These are phyloP conservation scores for Microbotryum violaceum DNA, from an alignment of 1,284 basidiomycete species.

Conservation along the genomic window DNA sequence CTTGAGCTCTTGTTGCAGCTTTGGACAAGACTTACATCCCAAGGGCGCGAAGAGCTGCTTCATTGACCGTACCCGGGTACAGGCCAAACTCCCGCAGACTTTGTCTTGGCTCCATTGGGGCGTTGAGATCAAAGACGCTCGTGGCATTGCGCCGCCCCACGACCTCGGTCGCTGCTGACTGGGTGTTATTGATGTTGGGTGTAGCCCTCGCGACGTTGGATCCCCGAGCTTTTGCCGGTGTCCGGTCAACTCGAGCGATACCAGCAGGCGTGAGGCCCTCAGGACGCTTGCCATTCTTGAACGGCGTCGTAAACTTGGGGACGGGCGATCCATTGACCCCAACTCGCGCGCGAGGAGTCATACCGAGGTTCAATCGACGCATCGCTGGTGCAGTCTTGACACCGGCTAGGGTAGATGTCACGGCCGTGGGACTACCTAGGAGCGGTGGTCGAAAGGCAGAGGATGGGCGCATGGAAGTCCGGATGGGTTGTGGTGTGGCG, in stretches of 20 bases:
- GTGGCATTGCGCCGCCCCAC: too few relatives aligned
- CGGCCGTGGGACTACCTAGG: too few relatives aligned
- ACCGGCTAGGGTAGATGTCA: conserved; percentile 2
- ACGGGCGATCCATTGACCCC: neutral
- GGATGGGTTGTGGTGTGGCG: too few relatives aligned
- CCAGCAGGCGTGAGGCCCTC: conserved; percentile 18
- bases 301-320: conserved; percentile 34
- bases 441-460: too few relatives aligned
- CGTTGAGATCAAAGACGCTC: too few relatives aligned
- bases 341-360: conserved; percentile 27
- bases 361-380: conserved; percentile 30
- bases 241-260: conserved; percentile 8
- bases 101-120: too few relatives aligned
- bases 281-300: conserved; percentile 32
- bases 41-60: too few relatives aligned
- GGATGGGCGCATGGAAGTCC: too few relatives aligned
- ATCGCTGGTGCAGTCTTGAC: conserved; percentile 8
- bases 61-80: too few relatives aligned
- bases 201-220: neutral
- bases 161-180: neutral
- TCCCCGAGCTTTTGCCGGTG: neutral
- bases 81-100: too few relatives aligned
- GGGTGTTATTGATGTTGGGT: neutral
- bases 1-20: too few relatives aligned
- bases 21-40: too few relatives aligned